A percentile compares a stretch with the other conserved stretches of the same genome.
These are phyloP conservation scores for Oryza meyeriana DNA, from an alignment of 176 grass and related monocot species.

Conservation along the genomic window DNA sequence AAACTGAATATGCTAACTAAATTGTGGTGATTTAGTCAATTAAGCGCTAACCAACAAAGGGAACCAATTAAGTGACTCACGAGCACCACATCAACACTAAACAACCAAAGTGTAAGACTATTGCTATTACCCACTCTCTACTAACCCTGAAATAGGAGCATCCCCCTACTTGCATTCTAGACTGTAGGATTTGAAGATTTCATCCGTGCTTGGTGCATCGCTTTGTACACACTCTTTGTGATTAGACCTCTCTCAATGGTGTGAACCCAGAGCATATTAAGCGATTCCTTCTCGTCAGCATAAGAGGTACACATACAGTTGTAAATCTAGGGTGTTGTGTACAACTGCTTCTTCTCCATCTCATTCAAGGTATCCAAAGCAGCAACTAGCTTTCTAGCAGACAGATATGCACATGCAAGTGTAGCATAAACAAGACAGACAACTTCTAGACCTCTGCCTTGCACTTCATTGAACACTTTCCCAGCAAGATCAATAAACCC, in stretches of 20 bases:
- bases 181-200: constrained; percentile 1
- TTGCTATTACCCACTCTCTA: neutral
- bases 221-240: constrained; percentile 41
- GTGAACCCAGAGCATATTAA: constrained; percentile 63
- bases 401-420: constrained; percentile 69
- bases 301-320: constrained; percentile 57
- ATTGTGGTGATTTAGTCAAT: constrained; percentile 24
- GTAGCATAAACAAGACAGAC: constrained; percentile 63
- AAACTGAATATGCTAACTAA: neutral
- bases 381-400: constrained; percentile 34
- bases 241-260: constrained; percentile 68
- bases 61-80: constrained; percentile 44
- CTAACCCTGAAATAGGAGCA: constrained; percentile 1
- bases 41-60: constrained; percentile 34
- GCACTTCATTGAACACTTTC: constrained; percentile 57
- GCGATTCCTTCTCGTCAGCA: constrained; percentile 49
- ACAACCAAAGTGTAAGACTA: constrained; percentile 23
- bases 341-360: constrained; percentile 61
- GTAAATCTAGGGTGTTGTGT: constrained; percentile 58
- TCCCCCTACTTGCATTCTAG: neutral
- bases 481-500: constrained; percentile 63
- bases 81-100: constrained; percentile 39
- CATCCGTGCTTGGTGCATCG: constrained; percentile 41
- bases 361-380: constrained; percentile 46
- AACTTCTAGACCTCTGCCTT: constrained; percentile 47